A percentile compares a stretch with the other conserved stretches of the same genome.
Conservation (phyloP, 441 rosid species). For the Metrosideros polymorpha region DNA sequence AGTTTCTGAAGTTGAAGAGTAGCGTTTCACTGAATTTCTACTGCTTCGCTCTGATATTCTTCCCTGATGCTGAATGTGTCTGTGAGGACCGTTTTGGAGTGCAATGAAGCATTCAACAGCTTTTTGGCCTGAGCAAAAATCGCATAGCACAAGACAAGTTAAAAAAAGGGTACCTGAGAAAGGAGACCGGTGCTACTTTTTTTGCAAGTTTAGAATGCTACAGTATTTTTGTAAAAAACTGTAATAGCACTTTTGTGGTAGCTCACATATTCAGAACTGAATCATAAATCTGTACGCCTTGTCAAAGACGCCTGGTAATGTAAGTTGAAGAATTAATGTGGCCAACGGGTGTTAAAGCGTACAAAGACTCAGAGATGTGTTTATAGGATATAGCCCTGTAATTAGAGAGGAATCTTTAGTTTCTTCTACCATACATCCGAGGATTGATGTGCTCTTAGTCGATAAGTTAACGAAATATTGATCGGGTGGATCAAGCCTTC, state of each 20-base stretch:
- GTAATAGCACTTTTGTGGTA: not conserved
- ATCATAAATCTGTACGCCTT: too few species aligned
- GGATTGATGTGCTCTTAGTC: not conserved
- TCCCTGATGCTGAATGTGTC: slow-evolving; percentile 6
- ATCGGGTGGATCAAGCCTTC: not conserved
- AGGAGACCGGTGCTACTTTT: not conserved
- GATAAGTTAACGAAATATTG: not conserved
- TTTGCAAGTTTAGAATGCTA: too few species aligned
- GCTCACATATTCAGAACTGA: not conserved
- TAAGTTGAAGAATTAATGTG: not conserved
- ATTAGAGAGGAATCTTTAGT: not conserved
- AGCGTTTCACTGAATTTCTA: not conserved
- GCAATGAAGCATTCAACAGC: slow-evolving; percentile 16
- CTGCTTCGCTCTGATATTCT: too few species aligned
- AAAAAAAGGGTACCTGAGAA: not conserved
- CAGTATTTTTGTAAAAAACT: too few species aligned
- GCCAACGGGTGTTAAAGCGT: not conserved
- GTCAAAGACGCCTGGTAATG: too few species aligned
- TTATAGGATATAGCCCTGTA: too few species aligned
- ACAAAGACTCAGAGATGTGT: not conserved
- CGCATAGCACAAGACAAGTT: not conserved
- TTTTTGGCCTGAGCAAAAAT: not conserved
- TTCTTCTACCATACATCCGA: not conserved
- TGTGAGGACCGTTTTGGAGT: slow-evolving; percentile 10
- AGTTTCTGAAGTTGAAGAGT: not conserved